These are phyloP conservation scores for Mucor irregularis DNA, from an alignment of 371 early-diverging fungal species.

Conservation along the genomic window DNA sequence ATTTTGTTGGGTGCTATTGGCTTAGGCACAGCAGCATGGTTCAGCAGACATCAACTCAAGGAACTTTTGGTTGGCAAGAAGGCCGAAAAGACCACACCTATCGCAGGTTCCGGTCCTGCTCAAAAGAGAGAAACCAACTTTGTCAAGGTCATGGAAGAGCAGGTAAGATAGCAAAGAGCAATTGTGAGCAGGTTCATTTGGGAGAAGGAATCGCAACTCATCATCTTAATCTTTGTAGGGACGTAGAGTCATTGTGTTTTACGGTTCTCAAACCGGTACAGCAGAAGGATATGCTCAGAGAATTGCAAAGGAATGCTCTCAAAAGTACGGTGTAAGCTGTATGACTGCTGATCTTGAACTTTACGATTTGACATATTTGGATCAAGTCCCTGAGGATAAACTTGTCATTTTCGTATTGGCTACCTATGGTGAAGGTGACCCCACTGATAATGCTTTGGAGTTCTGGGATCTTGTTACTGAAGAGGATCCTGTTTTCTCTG, in stretches of 20 bases:
- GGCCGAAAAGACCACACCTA: neutral
- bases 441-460: slow-evolving; percentile 89
- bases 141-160: slow-evolving; percentile 56
- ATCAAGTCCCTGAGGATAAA: slow-evolving; percentile 60
- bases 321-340: slow-evolving; percentile 73
- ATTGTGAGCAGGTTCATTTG: neutral
- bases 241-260: slow-evolving; percentile 78
- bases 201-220: neutral
- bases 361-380: slow-evolving; percentile 80
- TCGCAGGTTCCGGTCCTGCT: neutral
- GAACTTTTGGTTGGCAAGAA: slow-evolving; percentile 3
- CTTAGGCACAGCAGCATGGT: slow-evolving; percentile 36
- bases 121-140: slow-evolving; percentile 52
- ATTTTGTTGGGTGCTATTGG: slow-evolving; percentile 34
- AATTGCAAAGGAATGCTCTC: slow-evolving; percentile 78
- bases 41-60: slow-evolving; percentile 24
- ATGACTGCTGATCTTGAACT: slow-evolving; percentile 88
- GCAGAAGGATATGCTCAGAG: slow-evolving; percentile 95
- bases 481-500: slow-evolving; percentile 68
- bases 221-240: slow-evolving; percentile 32
- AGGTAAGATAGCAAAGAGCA: slow-evolving; percentile 22
- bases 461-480: slow-evolving; percentile 81
- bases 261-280: slow-evolving; percentile 96
- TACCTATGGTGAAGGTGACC: slow-evolving; percentile 92
- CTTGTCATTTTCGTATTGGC: slow-evolving; percentile 85